phyloP scores from a whole-genome alignment of 2,329 filamentous ascomycete genomes.

The Colletotrichum phormii region DNA sequence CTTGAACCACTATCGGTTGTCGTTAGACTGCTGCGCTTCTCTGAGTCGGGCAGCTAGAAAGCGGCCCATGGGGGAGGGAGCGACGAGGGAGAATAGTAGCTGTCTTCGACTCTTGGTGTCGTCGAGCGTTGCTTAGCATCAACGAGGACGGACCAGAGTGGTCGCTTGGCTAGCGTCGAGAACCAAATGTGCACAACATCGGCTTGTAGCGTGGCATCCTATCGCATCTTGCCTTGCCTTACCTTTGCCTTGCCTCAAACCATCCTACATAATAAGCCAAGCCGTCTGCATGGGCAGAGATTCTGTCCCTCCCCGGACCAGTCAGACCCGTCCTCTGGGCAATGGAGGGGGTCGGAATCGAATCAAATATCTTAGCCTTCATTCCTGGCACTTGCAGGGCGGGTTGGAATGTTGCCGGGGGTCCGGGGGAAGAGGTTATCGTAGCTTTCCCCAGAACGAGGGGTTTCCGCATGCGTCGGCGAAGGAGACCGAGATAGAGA shows the following conservation, averaged over 20 bases:
- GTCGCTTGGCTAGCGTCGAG: slow-evolving; percentile 1
- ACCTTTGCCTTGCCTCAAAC: not conserved
- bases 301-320: slow-evolving; percentile 2
- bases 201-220: not conserved
- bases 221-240: not conserved
- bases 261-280: not conserved
- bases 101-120: not conserved
- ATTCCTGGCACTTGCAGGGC: not conserved
- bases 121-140: not conserved
- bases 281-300: slow-evolving; percentile 4
- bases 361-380: not conserved
- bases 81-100: not conserved
- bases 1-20: not conserved
- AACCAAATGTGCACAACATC: slow-evolving; percentile 1
- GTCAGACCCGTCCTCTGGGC: not conserved
- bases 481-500: not conserved
- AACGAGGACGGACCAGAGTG: not conserved
- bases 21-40: not conserved
- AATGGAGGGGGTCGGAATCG: not conserved
- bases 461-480: slow-evolving; percentile 5
- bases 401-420: slow-evolving; percentile 14
- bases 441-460: slow-evolving; percentile 13
- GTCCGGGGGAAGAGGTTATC: slow-evolving; percentile 5
- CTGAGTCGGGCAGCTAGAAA: not conserved
- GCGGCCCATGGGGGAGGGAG: not conserved